Conservation (phyloP, 2,329 filamentous ascomycete species). For the Aspergillus arachidicola region DNA sequence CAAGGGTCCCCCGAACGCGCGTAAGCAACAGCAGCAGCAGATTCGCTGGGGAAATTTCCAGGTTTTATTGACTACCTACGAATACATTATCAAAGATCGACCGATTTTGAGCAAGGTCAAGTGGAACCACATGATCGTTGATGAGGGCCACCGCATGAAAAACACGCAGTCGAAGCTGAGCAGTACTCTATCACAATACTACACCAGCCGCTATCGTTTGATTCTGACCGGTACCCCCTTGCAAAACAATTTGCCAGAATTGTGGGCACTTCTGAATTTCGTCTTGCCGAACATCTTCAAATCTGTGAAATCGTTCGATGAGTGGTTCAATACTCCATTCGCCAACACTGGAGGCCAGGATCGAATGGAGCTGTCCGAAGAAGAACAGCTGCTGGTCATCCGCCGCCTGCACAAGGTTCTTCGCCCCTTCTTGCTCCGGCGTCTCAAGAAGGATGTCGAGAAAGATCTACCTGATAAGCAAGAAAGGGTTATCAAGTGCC, state of each 20-base stretch:
- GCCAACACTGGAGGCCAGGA: constrained; percentile 97
- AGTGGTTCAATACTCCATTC: constrained; percentile 99
- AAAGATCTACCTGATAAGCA: constrained; percentile 99
- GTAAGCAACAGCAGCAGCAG: constrained; percentile 89
- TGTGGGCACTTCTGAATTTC: constrained; percentile 99
- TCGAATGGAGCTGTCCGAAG: constrained; percentile 98
- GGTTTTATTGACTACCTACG: constrained; percentile 94
- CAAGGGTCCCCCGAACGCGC: constrained; percentile 86
- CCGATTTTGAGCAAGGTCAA: constrained; percentile 97
- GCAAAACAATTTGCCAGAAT: constrained; percentile 92
- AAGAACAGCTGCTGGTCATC: constrained; percentile 98
- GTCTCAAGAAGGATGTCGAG: constrained; percentile 99
- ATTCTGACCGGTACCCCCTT: constrained; percentile 97
- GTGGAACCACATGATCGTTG: constrained; percentile 99
- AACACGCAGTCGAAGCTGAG: constrained; percentile 95
- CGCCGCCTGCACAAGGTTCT: constrained; percentile 97
- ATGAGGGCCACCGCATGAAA: constrained; percentile 99
- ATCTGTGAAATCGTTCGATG: constrained; percentile 96
- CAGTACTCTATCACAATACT: constrained; percentile 92
- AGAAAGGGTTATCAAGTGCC: constrained; percentile 98
- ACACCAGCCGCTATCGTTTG: constrained; percentile 89
- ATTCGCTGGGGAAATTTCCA: constrained; percentile 96
- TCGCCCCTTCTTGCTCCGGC: constrained; percentile 92
- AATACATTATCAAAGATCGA: constrained; percentile 99
- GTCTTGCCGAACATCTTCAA: constrained; percentile 99